These are phyloP conservation scores for Cladosporium oxysporum DNA, from an alignment of 2,329 filamentous ascomycete genomes.

Conservation along the genomic window DNA sequence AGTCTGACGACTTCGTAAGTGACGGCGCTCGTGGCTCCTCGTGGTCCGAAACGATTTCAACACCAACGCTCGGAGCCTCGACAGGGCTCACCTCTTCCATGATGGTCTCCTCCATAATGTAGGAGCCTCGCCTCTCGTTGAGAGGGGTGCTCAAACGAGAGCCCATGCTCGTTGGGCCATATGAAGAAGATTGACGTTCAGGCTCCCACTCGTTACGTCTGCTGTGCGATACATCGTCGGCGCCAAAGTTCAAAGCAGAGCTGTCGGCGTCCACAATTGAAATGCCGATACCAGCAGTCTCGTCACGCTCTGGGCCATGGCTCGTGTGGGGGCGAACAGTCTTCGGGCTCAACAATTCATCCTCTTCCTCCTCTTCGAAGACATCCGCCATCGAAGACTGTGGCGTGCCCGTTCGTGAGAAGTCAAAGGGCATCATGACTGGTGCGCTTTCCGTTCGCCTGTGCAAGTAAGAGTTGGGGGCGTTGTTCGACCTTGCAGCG, in stretches of 20 bases:
- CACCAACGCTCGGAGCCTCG: slow-evolving; percentile 42
- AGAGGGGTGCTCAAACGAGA: slow-evolving; percentile 30
- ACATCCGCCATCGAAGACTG: slow-evolving; percentile 79
- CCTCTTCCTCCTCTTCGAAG: slow-evolving; percentile 80
- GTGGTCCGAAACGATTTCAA: slow-evolving; percentile 49
- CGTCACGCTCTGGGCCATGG: slow-evolving; percentile 40
- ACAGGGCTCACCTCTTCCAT: slow-evolving; percentile 41
- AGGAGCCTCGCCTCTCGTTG: slow-evolving; percentile 33
- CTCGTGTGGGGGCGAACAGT: slow-evolving; percentile 11
- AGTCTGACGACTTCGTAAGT: slow-evolving; percentile 53
- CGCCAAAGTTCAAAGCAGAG: slow-evolving; percentile 17
- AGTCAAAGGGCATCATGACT: slow-evolving; percentile 73
- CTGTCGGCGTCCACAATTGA: slow-evolving; percentile 35
- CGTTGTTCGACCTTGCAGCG: slow-evolving; percentile 20
- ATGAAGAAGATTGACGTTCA: slow-evolving; percentile 15
- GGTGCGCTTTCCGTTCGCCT: slow-evolving; percentile 78
- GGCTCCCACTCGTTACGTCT: slow-evolving; percentile 30
- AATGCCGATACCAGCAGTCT: slow-evolving; percentile 34
- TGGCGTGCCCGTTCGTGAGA: slow-evolving; percentile 31
- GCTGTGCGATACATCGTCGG: slow-evolving; percentile 8
- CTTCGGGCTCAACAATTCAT: slow-evolving; percentile 31
- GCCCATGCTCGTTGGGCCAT: slow-evolving; percentile 22
- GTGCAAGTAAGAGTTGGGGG: slow-evolving; percentile 45
- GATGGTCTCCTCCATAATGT: slow-evolving; percentile 39
- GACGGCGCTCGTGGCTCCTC: slow-evolving; percentile 53